Evolutionary conservation across 2,329 filamentous ascomycete genomes (phyloP).

Genomic region (Fusarium buxicola): DNA sequence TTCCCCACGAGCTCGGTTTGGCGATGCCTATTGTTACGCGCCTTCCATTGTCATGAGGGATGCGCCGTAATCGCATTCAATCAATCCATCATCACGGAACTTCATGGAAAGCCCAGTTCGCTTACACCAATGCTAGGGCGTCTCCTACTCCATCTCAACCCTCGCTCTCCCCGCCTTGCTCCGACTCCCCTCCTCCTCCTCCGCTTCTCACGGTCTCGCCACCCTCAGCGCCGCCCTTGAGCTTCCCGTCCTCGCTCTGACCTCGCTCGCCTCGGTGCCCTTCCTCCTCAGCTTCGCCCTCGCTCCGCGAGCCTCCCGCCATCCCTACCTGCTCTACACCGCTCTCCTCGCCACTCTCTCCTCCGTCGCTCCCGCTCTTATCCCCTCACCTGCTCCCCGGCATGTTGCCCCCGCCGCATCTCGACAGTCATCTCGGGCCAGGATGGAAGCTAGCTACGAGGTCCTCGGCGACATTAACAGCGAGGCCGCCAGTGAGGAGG

Average conservation of each 20-base stretch:
- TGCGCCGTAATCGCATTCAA: slow-evolving; percentile 14
- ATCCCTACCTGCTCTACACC: slow-evolving; percentile 93
- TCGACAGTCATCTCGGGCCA: slow-evolving; percentile 52
- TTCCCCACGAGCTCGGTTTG: not conserved
- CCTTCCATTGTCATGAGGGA: not conserved
- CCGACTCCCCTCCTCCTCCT: slow-evolving; percentile 79
- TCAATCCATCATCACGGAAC: not conserved
- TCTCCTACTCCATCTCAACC: slow-evolving; percentile 85
- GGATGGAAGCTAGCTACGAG: slow-evolving; percentile 79
- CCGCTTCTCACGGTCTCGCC: slow-evolving; percentile 76
- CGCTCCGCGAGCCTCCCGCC: slow-evolving; percentile 78
- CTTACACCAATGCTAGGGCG: slow-evolving; percentile 69
- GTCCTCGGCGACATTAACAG: slow-evolving; percentile 68
- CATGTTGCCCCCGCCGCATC: slow-evolving; percentile 45
- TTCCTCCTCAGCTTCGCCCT: slow-evolving; percentile 82
- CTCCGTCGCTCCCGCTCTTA: slow-evolving; percentile 62
- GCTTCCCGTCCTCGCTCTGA: slow-evolving; percentile 74
- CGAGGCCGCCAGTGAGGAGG: slow-evolving; percentile 63
- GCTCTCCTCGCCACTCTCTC: slow-evolving; percentile 75
- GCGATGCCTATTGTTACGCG: not conserved
- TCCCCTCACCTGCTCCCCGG: slow-evolving; percentile 52
- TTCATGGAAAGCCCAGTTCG: not conserved
- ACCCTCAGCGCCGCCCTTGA: slow-evolving; percentile 73
- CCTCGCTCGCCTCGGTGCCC: slow-evolving; percentile 75
- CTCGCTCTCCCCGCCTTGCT: slow-evolving; percentile 84